Base-by-base conservation (phyloP, 2,329 filamentous ascomycete genomes). In the Beauveria rudraprayagi region DNA sequence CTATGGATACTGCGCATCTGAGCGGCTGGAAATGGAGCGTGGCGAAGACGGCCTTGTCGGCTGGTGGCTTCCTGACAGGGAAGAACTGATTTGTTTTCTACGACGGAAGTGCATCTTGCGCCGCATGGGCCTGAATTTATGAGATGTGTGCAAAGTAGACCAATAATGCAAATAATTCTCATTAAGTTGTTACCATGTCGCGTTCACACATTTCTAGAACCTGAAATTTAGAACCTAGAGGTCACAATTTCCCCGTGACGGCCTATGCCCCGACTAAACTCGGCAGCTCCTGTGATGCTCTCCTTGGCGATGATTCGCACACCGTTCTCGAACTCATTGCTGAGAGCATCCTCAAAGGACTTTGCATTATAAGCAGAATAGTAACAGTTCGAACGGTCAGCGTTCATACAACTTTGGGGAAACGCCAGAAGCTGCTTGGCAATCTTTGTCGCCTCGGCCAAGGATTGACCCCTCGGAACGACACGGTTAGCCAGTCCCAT, bases 401-500 rank as follows among this genome's bases (percentile, higher is more conserved):
- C 69, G 59, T 79, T 81, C 76, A 84, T 77, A 65, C 80, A 82
- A 3, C 68, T 66, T 64, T 83, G 77, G 1, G 81, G 81, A 53
- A 84, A 83, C 4, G 66, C 64, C 5, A 81, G 62, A 41, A 84
- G 63, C 64, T 77, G 71, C 59, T 69, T 69, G 5, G 81, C 81
- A 56, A 84, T 71, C 40, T 71, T 70, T 48, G 72, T 72, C 0
- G 82, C 80, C 65, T 80, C 80, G 5, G 76, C 72, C 17, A 80
- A 62, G 5, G 77, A 77, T 62, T 76, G 74, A 0, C 80, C 81
- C 63, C 77, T 79, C 0, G 75, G 72, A 1, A 83, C 80, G 1
- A 83, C 75, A 0, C 81, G 72, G 66, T 79, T 83, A 8, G 77
- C 81, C 5, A 84, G 70, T 0, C 81, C 81, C 72, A 83, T 81